Evolutionary conservation across 305 asterid species (phyloP).

Genomic region (Solanum hybrid): DNA sequence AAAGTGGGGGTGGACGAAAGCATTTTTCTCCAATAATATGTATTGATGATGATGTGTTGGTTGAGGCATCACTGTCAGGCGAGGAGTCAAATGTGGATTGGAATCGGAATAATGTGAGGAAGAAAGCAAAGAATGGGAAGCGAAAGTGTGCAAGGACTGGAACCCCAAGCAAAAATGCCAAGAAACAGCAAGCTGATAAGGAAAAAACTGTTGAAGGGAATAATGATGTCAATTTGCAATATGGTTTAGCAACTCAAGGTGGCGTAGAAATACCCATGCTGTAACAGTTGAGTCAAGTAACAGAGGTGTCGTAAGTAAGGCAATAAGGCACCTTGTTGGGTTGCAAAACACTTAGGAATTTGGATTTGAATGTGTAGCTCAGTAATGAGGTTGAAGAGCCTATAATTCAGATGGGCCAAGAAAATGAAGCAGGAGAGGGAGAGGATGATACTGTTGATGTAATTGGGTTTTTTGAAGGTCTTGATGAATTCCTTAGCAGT

Average conservation of each 20-base stretch:
- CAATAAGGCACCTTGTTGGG: constrained; percentile 46
- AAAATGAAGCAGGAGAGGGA: constrained; percentile 46
- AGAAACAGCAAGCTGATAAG: constrained; percentile 34
- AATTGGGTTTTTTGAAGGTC: constrained; percentile 80
- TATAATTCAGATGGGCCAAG: constrained; percentile 34
- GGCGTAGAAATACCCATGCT: constrained; percentile 31
- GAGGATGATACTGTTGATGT: constrained; percentile 80
- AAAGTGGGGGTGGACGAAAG: constrained; percentile 14
- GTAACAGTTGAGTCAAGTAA: constrained; percentile 28
- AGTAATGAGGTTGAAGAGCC: constrained; percentile 83
- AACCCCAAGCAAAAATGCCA: constrained; percentile 16
- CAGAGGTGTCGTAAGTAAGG: constrained; percentile 30
- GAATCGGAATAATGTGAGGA: constrained; percentile 19
- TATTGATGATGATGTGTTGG: constrained; percentile 39
- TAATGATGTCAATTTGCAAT: constrained; percentile 17
- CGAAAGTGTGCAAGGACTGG: constrained; percentile 9
- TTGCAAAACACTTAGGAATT: constrained; percentile 34
- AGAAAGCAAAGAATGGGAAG: constrained; percentile 28
- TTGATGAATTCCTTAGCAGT: constrained; percentile 74
- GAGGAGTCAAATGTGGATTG: constrained; percentile 51
- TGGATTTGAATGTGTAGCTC: constrained; percentile 82
- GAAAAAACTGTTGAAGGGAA: constrained; percentile 25
- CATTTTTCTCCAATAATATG: constrained; percentile 45
- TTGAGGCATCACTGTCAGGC: constrained; percentile 43
- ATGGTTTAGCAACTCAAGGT: constrained; percentile 24